Evolutionary conservation across 2,329 filamentous ascomycete species (phyloP), one percentile per base, ranked within the genome.

Genomic region (Chaetothyriales sp.): DNA sequence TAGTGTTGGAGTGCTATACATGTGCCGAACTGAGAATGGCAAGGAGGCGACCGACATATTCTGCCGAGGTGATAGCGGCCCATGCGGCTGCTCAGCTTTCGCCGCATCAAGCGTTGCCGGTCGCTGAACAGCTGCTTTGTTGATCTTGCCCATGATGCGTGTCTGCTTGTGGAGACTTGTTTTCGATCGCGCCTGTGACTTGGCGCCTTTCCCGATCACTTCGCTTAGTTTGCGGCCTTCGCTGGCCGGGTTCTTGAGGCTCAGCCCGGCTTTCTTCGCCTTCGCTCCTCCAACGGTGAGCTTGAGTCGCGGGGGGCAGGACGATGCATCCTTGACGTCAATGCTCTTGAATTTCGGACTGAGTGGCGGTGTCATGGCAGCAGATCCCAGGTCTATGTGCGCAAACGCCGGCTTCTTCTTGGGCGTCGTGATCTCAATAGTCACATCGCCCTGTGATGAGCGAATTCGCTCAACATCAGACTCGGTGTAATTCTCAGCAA

Each of bases 391-490:
- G 8, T 28, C 18, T 18, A 49, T 43, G 25, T 53, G 25, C 13
- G 43, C 50, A 19, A 43, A 18, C 10, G 59, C 62, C 47, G 63
- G 58, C 44, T 62, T 63, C 58, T 71, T 70, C 58, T 62, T 65
- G 2, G 68, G 63, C 13, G 68, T 65, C 2, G 62, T 52, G 44
- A 66, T 58, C 19, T 74, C 65, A 19, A 74, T 67, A 18, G 66
- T 62, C 43, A 69, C 54, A 13, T 60, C 58, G n/a, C 64, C 62
- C 55, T 70, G 64, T 44, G 67, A 63, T 47, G 62, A 62, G 56
- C 69, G 71, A 47, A 66, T 64, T 37, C 65, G 64, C 55, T 74
- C 71, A 18, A 70, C 64, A 37, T 75, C 71, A 22, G 68, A 68
- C 2, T 66, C 61, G n/a, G 66, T 65, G 60, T 73, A 70, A 51